Evolutionary conservation across 176 grass and related monocot species (phyloP).

Genomic region (Aegilops umbellulata): DNA sequence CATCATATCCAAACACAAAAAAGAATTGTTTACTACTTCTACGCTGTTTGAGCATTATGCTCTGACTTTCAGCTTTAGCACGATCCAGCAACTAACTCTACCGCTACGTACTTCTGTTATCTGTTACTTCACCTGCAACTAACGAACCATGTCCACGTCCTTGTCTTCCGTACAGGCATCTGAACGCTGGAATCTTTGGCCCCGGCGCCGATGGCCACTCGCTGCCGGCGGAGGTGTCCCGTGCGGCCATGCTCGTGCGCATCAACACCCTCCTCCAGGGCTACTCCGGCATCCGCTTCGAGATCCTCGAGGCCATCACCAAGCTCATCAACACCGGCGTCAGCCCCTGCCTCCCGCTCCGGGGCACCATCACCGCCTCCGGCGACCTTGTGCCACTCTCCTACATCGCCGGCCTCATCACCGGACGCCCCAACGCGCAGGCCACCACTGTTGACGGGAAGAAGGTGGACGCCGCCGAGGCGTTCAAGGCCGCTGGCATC

Average conservation of each 20-base stretch:
- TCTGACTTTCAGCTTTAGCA: background rate
- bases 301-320: conserved; percentile 80
- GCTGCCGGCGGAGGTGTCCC: conserved; percentile 49
- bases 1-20: no score
- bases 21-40: background rate
- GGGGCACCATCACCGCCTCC: conserved; percentile 81
- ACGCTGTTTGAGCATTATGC: background rate
- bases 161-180: conserved; percentile 42
- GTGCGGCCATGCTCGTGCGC: conserved; percentile 82
- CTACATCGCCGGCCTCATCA: conserved; percentile 84
- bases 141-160: conserved; percentile 12
- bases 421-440: conserved; percentile 65
- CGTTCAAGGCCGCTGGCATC: conserved; percentile 75
- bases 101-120: background rate
- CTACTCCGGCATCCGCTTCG: conserved; percentile 82
- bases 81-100: background rate
- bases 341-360: conserved; percentile 75
- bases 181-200: conserved; percentile 82
- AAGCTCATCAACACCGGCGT: conserved; percentile 69
- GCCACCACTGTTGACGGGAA: conserved; percentile 56
- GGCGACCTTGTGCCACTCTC: conserved; percentile 79
- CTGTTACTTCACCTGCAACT: background rate
- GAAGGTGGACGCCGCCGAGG: conserved; percentile 71
- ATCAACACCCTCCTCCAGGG: conserved; percentile 92
- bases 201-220: conserved; percentile 49